Evolutionary conservation across 768 basidiomycete genomes (phyloP).

Genomic region (Psilocybe sp.): DNA sequence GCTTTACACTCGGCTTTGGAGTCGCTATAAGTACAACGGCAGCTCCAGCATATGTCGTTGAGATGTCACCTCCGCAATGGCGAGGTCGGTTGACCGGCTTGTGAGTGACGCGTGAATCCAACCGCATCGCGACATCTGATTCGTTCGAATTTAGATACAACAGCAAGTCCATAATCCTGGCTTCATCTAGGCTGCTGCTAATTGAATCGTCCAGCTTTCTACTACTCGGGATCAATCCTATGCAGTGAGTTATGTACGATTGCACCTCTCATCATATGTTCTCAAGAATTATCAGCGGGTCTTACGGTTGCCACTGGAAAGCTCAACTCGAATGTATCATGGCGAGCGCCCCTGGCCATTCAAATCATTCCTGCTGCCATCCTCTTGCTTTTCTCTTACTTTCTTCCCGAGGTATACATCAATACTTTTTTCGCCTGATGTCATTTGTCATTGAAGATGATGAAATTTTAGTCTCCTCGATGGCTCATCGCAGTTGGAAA

Average conservation of each 20-base stretch:
- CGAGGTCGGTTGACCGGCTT: constrained; percentile 48
- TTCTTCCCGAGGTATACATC: constrained; percentile 34
- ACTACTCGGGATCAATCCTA: constrained; percentile 41
- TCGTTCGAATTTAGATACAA: constrained; percentile 24
- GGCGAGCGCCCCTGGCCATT: constrained; percentile 51
- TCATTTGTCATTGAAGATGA: neutral
- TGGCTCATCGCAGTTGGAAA: constrained; percentile 51
- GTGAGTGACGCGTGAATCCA: constrained; percentile 27
- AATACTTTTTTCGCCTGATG: neutral
- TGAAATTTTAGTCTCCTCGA: constrained; percentile 41
- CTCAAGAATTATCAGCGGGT: constrained; percentile 26
- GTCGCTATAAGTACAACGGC: constrained; percentile 45
- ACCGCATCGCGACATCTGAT: neutral
- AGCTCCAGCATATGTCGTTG: constrained; percentile 48
- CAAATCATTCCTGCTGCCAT: constrained; percentile 46
- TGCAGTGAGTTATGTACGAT: constrained; percentile 28
- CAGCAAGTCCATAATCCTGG: constrained; percentile 21
- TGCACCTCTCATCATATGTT: neutral
- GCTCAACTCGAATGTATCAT: constrained; percentile 32
- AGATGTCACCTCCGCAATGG: constrained; percentile 62
- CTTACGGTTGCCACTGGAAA: constrained; percentile 42
- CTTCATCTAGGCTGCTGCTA: constrained; percentile 6
- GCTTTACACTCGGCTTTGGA: constrained; percentile 53
- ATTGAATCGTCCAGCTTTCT: constrained; percentile 31
- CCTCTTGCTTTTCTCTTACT: constrained; percentile 28